These are phyloP conservation scores for Geosmithia putterillii DNA, from an alignment of 2,329 filamentous ascomycete genomes.

Conservation along the genomic window DNA sequence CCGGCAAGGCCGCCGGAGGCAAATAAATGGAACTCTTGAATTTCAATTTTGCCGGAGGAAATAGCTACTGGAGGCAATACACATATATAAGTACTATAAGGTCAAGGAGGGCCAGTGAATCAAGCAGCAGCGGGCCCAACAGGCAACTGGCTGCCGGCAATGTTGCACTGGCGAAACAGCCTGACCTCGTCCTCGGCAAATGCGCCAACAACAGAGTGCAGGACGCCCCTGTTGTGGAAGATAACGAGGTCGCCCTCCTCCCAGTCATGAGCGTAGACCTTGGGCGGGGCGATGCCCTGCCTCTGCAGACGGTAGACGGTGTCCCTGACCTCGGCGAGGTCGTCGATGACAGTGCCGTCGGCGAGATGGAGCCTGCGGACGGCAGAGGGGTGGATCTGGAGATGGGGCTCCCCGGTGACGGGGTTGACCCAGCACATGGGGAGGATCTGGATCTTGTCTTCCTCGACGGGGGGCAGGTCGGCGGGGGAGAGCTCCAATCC, in stretches of 20 bases:
- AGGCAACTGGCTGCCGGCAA: slow-evolving; percentile 52
- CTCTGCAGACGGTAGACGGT: slow-evolving; percentile 59
- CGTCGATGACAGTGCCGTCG: slow-evolving; percentile 57
- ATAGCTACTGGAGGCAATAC: too few relatives aligned
- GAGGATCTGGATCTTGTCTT: slow-evolving; percentile 55
- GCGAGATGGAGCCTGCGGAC: slow-evolving; percentile 55
- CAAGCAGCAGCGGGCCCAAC: slow-evolving; percentile 27
- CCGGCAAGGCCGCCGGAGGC: too few relatives aligned
- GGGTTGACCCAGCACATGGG: slow-evolving; percentile 73
- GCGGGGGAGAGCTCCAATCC: slow-evolving; percentile 45
- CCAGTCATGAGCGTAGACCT: slow-evolving; percentile 68
- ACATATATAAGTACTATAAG: not conserved
- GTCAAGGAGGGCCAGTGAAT: not conserved
- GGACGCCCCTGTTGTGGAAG: slow-evolving; percentile 65
- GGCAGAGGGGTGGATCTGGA: slow-evolving; percentile 65
- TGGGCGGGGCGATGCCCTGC: slow-evolving; percentile 55
- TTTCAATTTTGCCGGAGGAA: too few relatives aligned
- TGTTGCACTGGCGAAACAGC: slow-evolving; percentile 67
- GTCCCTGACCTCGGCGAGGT: slow-evolving; percentile 52
- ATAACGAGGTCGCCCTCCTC: slow-evolving; percentile 63
- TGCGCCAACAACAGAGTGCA: slow-evolving; percentile 65
- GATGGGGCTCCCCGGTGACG: slow-evolving; percentile 51
- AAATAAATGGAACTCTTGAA: too few relatives aligned
- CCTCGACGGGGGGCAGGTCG: slow-evolving; percentile 53
- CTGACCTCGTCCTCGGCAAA: slow-evolving; percentile 63